Evolutionary conservation across 371 early-diverging fungal species (phyloP).

Genomic region (Mortierella sp.): DNA sequence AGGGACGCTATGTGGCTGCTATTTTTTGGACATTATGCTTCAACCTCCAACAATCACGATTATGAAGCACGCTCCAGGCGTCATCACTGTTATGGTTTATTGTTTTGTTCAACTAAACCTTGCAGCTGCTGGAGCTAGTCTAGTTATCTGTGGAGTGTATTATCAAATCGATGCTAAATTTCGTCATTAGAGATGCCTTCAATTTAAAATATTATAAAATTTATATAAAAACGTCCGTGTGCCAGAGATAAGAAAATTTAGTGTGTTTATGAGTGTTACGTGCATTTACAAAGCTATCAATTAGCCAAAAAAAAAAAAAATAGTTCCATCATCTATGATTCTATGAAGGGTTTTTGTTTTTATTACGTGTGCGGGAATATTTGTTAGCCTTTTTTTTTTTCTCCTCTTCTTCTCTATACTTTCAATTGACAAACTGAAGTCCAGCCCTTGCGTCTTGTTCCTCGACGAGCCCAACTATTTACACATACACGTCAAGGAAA

Average conservation of each 20-base stretch:
- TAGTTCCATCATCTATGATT: background rate
- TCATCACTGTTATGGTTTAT: conserved; percentile 7
- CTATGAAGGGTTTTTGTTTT: background rate
- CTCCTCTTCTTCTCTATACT: background rate
- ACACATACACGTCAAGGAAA: background rate
- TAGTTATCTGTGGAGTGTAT: conserved; percentile 5
- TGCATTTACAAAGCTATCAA: background rate
- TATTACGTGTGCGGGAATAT: background rate
- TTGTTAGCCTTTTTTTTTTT: conserved; percentile 1
- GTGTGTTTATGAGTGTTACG: too few species aligned
- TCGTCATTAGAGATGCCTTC: conserved; percentile 13
- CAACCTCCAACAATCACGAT: background rate
- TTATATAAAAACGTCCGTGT: background rate
- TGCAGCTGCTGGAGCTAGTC: background rate
- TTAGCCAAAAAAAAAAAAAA: too few species aligned
- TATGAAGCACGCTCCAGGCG: conserved; percentile 1
- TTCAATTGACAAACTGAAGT: conserved; percentile 50
- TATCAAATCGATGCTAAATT: background rate
- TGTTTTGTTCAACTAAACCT: conserved; percentile 6
- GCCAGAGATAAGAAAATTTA: too few species aligned
- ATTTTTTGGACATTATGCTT: conserved; percentile 1
- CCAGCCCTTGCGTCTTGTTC: conserved; percentile 54
- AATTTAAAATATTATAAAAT: background rate
- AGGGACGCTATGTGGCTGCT: conserved; percentile 5
- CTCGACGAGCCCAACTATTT: conserved; percentile 50